phyloP scores from a whole-genome alignment of 2,329 filamentous ascomycete genomes.

The Botrytis hyacinthi region DNA sequence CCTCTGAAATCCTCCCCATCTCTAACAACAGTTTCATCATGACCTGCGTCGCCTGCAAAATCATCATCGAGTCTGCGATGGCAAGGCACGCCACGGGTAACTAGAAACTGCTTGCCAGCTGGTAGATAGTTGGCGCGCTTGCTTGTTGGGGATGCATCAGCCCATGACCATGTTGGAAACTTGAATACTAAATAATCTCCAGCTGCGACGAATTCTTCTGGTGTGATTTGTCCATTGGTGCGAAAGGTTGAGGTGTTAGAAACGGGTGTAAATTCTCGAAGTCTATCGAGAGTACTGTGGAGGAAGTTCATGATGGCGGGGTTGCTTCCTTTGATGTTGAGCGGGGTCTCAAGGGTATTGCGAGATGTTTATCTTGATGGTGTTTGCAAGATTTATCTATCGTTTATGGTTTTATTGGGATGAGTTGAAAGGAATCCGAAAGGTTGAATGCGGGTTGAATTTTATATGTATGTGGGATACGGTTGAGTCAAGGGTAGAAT shows the following conservation, averaged over 20 bases:
- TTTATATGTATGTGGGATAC: not conserved
- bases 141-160: constrained; percentile 76
- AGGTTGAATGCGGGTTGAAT: not conserved
- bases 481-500: constrained; percentile 1
- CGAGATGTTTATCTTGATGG: not conserved
- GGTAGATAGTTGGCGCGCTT: constrained; percentile 82
- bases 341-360: constrained; percentile 11
- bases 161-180: constrained; percentile 98
- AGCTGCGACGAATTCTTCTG: constrained; percentile 92
- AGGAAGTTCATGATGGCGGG: constrained; percentile 72
- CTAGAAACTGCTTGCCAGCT: constrained; percentile 87
- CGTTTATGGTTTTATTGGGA: not conserved
- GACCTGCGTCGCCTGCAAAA: constrained; percentile 83
- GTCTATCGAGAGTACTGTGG: constrained; percentile 86
- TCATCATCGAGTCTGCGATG: constrained; percentile 88
- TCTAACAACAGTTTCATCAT: constrained; percentile 81
- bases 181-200: constrained; percentile 99
- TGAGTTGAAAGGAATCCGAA: not conserved
- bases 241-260: constrained; percentile 91
- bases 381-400: not conserved
- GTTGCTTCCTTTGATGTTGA: constrained; percentile 19
- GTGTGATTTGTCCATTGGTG: constrained; percentile 90
- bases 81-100: constrained; percentile 93
- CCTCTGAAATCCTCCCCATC: constrained; percentile 67
- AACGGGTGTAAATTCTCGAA: constrained; percentile 89